These are phyloP conservation scores for Ceratobasidium sp. DNA, from an alignment of 1,284 basidiomycete species.

Conservation along the genomic window DNA sequence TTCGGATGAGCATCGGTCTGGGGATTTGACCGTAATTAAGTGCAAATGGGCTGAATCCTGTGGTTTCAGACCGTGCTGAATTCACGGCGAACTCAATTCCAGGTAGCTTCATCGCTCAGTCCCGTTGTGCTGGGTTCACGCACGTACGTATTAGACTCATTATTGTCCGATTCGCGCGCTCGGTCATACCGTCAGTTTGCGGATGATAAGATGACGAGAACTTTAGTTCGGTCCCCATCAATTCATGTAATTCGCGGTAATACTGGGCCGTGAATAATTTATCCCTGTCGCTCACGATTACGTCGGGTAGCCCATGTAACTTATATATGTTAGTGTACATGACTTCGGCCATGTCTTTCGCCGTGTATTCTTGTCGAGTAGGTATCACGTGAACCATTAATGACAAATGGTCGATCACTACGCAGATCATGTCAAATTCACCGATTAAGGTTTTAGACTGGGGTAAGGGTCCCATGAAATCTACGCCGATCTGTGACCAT, in stretches of 20 bases:
- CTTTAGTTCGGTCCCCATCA: not conserved
- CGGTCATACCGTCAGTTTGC: no score
- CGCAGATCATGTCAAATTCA: conserved; percentile 55
- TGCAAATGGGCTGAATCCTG: conserved; percentile 58
- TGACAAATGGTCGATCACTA: conserved; percentile 58
- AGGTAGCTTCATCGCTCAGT: conserved; percentile 58
- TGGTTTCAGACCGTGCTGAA: conserved; percentile 52
- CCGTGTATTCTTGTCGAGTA: conserved; percentile 12
- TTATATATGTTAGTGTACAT: not conserved
- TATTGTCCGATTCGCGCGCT: not conserved
- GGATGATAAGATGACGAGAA: conserved; percentile 10
- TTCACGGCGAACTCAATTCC: conserved; percentile 60
- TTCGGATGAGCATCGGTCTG: conserved; percentile 54
- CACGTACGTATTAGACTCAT: not conserved
- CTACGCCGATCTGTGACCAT: conserved; percentile 55
- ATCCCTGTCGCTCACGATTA: conserved; percentile 19
- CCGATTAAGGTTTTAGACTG: conserved; percentile 53
- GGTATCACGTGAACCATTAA: conserved; percentile 51
- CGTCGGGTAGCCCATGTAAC: conserved; percentile 6
- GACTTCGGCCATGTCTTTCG: conserved; percentile 10
- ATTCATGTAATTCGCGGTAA: not conserved
- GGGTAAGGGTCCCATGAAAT: conserved; percentile 60
- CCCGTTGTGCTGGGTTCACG: not conserved
- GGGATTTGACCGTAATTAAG: conserved; percentile 55
- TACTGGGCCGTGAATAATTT: conserved; percentile 10